Evolutionary conservation across 257 asterid species (phyloP).

Genomic region (Solanum phureja): DNA sequence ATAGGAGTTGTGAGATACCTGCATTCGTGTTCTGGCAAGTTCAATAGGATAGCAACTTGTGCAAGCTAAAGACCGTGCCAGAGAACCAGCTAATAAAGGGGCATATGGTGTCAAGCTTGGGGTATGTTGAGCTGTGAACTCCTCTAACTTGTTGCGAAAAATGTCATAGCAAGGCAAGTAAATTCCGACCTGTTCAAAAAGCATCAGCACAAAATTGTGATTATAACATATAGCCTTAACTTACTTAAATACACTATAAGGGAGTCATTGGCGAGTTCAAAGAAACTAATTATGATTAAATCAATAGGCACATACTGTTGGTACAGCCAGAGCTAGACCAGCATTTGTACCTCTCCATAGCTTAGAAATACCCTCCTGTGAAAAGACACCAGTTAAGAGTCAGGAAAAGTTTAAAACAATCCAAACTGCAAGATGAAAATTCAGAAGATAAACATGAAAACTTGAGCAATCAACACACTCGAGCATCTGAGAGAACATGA

Average conservation of each 20-base stretch:
- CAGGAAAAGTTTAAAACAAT: background rate
- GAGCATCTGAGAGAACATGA: background rate
- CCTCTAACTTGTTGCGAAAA: conserved; percentile 59
- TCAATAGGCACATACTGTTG: conserved; percentile 57
- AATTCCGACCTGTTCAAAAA: conserved; percentile 66
- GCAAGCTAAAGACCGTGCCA: conserved; percentile 91
- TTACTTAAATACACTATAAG: background rate
- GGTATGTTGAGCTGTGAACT: conserved; percentile 38
- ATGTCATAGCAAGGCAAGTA: conserved; percentile 89
- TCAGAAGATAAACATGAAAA: background rate
- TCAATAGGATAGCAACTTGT: conserved; percentile 91
- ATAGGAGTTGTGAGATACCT: conserved; percentile 35
- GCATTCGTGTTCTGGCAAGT: conserved; percentile 97
- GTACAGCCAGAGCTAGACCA: conserved; percentile 81
- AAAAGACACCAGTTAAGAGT: conserved; percentile 5
- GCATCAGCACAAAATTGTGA: background rate
- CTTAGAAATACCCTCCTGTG: conserved; percentile 78
- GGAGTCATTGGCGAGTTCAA: background rate
- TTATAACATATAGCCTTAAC: background rate
- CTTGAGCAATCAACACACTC: background rate
- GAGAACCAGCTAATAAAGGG: conserved; percentile 78
- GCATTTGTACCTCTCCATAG: conserved; percentile 99
- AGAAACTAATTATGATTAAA: background rate
- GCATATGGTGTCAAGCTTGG: conserved; percentile 55
- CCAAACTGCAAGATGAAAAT: background rate